Percentiles rank a stretch among this genome's conserved stretches.
Evolutionary conservation across 352 stramenopile genomes (phyloP).

Genomic region (Globisporangium ultimum): DNA sequence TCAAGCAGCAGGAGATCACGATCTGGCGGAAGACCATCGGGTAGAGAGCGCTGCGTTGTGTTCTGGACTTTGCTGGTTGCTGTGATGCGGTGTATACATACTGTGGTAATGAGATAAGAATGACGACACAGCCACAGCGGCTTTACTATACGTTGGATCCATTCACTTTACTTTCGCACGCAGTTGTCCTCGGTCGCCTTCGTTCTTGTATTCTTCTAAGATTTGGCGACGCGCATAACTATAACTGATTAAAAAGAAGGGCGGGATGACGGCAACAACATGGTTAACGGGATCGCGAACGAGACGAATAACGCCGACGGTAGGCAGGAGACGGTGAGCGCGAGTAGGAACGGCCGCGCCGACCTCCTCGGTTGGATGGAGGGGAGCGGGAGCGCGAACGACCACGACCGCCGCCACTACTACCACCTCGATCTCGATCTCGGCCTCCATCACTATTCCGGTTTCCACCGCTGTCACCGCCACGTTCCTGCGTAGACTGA

Average conservation of each 20-base stretch:
- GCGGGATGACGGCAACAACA: too few species aligned
- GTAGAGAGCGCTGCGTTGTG: constrained; percentile 7
- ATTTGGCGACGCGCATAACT: too few species aligned
- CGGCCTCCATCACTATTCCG: neutral
- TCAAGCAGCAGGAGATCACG: constrained; percentile 99
- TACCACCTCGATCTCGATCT: constrained; percentile 8
- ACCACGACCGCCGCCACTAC: constrained; percentile 12
- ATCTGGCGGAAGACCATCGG: constrained; percentile 87
- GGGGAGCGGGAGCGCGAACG: constrained; percentile 24
- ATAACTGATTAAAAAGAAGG: too few species aligned
- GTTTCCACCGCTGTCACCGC: constrained; percentile 3
- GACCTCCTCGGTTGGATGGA: constrained; percentile 20
- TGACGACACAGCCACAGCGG: too few species aligned
- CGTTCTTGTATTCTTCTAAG: too few species aligned
- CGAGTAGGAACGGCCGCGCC: constrained; percentile 22
- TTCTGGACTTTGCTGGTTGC: too few species aligned
- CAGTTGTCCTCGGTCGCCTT: too few species aligned
- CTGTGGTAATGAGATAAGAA: too few species aligned
- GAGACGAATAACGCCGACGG: neutral
- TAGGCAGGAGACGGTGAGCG: constrained; percentile 22
- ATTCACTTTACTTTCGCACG: too few species aligned
- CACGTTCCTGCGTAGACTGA: constrained; percentile 5
- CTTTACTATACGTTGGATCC: too few species aligned
- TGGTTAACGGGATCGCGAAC: constrained; percentile 13
- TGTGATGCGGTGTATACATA: too few species aligned